Evolutionary conservation across 1,284 basidiomycete species (phyloP), one percentile per base, ranked within the genome.

Genomic region (Xanthoconium separans): DNA sequence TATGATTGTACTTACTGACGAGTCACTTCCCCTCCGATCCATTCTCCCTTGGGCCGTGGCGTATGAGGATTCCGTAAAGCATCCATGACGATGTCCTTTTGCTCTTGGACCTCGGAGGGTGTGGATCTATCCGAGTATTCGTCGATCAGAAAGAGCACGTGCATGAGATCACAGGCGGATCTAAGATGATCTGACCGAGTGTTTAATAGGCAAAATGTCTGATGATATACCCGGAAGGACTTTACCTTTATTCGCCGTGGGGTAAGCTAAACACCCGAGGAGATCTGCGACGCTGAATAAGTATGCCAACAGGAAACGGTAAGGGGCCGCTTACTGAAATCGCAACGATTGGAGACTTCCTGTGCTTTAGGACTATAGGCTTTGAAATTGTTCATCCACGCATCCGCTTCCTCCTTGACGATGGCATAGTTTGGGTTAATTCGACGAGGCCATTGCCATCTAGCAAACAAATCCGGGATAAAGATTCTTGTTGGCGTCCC

Each of bases 71-170:
- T 62, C 18, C 50, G 29, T 22, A 77, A 41, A 0, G 74, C 74
- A 50, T 77, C 71, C 59, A 74, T 70, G 33, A 76, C 56, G 13
- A 66, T 59, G 24, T 73, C 10, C 10, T 65, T 67, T 31, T 68
- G 63, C 27, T 55, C 44, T 15, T 60, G 58, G 3, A 69, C 75
- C 2, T 58, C 70, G 1, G 60, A 41, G 1, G 59, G 61, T 24
- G 65, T 59, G 8, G 59, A 62, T 12, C 66, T 63, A 56, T 79
- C 77, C 5, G 74, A 71, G 45, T 73, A 69, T 51, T 76, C 73
- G 51, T 79, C 76, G 46, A 74, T 65, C 8, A 75, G 61, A 51
- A 76, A 77, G 56, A 75, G 73, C 6, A 75, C 53, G 37, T 73
- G 73, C 72, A 77, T 74, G 12, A 77, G 51, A 56, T 79, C 75